Conservation (phyloP, 345 rosid genomes). For the Combretum micranthum region DNA sequence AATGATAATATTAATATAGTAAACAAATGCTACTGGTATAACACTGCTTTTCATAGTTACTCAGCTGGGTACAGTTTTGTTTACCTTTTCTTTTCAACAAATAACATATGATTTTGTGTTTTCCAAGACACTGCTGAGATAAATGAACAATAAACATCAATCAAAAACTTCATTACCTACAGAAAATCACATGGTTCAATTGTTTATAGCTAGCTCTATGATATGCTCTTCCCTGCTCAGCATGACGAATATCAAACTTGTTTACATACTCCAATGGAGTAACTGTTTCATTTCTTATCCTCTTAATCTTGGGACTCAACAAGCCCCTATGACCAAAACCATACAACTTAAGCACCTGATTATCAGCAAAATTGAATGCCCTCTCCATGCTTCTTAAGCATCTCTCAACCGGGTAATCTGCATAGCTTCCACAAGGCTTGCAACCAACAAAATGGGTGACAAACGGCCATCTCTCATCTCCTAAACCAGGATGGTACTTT, state of each 20-base stretch:
- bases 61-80: not conserved
- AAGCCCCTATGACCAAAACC: conserved; percentile 89
- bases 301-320: conserved; percentile 88
- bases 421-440: conserved; percentile 95
- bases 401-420: conserved; percentile 83
- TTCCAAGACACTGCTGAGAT: not conserved
- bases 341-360: conserved; percentile 81
- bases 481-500: conserved; percentile 89
- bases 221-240: conserved; percentile 10
- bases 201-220: conserved; percentile 5
- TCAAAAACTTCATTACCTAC: conserved; percentile 8
- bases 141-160: not conserved
- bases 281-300: conserved; percentile 73
- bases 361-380: conserved; percentile 90
- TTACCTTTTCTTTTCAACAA: conserved; percentile 1
- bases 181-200: not conserved
- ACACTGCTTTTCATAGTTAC: not conserved
- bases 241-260: conserved; percentile 66
- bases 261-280: conserved; percentile 64
- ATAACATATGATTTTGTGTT: not conserved
- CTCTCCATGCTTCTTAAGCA: conserved; percentile 94
- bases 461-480: conserved; percentile 97
- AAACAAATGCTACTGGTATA: not conserved
- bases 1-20: no score
- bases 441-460: conserved; percentile 94